Evolutionary conservation across 1,284 basidiomycete species (phyloP).

Genomic region (Peniophora sp.): DNA sequence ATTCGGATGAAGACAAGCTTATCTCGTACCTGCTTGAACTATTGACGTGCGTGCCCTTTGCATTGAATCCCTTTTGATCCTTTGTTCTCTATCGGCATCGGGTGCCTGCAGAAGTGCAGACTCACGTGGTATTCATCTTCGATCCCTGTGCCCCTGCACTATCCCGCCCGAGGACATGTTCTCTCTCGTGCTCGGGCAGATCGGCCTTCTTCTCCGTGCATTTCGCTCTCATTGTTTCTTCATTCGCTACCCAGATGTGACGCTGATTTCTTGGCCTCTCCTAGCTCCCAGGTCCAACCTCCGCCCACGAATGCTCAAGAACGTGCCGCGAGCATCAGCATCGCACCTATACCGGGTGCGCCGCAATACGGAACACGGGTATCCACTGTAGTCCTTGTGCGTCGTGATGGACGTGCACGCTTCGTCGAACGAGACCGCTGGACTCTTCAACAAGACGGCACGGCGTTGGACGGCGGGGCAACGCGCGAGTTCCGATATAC

Average conservation of each 20-base stretch:
- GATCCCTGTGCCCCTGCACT: constrained; percentile 6
- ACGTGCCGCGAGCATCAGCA: not conserved
- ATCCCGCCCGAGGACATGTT: not conserved
- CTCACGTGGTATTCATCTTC: not conserved
- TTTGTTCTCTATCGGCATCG: not conserved
- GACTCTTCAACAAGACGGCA: not conserved
- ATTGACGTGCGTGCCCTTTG: constrained; percentile 46
- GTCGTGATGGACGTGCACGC: not conserved
- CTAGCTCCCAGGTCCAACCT: constrained; percentile 17
- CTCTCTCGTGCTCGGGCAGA: constrained; percentile 5
- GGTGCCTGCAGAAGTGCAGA: not conserved
- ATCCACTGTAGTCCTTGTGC: constrained; percentile 62
- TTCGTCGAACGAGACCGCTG: not conserved
- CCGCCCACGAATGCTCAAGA: constrained; percentile 26
- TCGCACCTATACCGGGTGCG: constrained; percentile 3
- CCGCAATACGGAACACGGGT: constrained; percentile 60
- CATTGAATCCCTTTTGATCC: not conserved
- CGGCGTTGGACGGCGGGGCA: not conserved
- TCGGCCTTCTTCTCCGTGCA: constrained; percentile 8
- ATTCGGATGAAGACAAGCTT: constrained; percentile 40
- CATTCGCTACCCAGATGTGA: constrained; percentile 2
- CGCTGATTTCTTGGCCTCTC: constrained; percentile 1
- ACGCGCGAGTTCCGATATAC: not conserved
- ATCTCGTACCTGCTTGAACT: constrained; percentile 51
- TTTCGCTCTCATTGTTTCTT: constrained; percentile 7